A percentile compares a stretch with the other conserved stretches of the same genome.
phyloP scores from a whole-genome alignment of 306 rosid species.

The Quercus suber region DNA sequence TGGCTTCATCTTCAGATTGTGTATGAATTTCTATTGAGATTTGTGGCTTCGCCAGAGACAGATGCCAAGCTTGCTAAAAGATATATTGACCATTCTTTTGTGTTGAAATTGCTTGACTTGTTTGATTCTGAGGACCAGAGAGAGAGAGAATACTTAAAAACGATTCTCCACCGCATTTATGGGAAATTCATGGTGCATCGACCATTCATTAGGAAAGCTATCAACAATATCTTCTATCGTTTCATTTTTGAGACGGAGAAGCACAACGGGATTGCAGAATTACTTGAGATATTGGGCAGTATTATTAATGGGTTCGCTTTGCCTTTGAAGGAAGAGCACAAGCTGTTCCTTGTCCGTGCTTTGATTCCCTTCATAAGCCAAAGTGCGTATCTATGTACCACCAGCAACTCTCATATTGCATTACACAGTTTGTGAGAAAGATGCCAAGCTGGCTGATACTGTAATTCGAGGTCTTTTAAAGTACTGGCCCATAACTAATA shows the following conservation, averaged over 20 bases:
- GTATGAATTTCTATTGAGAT: conserved; percentile 52
- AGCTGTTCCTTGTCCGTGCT: conserved; percentile 56
- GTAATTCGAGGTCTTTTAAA: conserved; percentile 57
- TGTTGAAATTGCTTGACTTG: conserved; percentile 55
- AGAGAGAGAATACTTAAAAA: conserved; percentile 67
- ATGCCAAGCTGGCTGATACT: conserved; percentile 59
- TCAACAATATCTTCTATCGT: conserved; percentile 55
- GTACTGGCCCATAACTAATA: conserved; percentile 61
- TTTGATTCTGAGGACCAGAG: conserved; percentile 70
- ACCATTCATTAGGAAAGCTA: conserved; percentile 60
- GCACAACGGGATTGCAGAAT: conserved; percentile 59
- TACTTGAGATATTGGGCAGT: conserved; percentile 65
- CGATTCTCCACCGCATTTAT: conserved; percentile 57
- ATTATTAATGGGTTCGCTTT: conserved; percentile 63
- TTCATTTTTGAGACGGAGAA: conserved; percentile 66
- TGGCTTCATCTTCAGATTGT: conserved; percentile 69
- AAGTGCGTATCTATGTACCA: conserved; percentile 56
- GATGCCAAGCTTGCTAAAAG: conserved; percentile 65
- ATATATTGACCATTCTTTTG: conserved; percentile 55
- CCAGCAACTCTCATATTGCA: conserved; percentile 60
- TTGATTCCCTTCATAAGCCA: conserved; percentile 68
- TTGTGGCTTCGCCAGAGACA: conserved; percentile 55
- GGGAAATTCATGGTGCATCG: conserved; percentile 73
- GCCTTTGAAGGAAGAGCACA: conserved; percentile 75
- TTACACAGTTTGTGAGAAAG: conserved; percentile 62